These are phyloP conservation scores for Rhamnella rubrinervis DNA, from an alignment of 331 rosid species.

Conservation along the genomic window DNA sequence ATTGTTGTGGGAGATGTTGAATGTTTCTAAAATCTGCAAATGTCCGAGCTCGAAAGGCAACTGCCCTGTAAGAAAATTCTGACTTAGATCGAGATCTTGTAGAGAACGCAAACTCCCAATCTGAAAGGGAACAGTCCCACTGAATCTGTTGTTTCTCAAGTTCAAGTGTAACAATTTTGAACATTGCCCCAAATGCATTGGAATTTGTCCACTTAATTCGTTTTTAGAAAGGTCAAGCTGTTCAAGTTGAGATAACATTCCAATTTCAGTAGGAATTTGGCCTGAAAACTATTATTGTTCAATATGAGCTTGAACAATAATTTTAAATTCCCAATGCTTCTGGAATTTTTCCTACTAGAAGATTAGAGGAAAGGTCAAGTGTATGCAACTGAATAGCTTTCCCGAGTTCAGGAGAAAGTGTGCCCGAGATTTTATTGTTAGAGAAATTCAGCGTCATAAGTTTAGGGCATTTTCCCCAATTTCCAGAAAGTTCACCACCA, in stretches of 20 bases:
- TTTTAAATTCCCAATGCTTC: slow-evolving; percentile 29
- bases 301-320: slow-evolving; percentile 12
- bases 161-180: slow-evolving; percentile 19
- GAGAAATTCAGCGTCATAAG: slow-evolving; percentile 35
- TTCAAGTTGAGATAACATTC: slow-evolving; percentile 12
- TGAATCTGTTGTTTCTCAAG: slow-evolving; percentile 37
- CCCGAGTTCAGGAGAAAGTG: slow-evolving; percentile 29
- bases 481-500: neutral
- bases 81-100: slow-evolving; percentile 26
- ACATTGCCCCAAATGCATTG: slow-evolving; percentile 3
- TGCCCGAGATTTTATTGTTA: slow-evolving; percentile 46
- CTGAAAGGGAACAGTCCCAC: slow-evolving; percentile 26
- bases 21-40: slow-evolving; percentile 13
- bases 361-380: slow-evolving; percentile 36
- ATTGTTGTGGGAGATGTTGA: slow-evolving; percentile 44
- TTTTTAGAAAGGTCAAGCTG: slow-evolving; percentile 28
- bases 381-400: slow-evolving; percentile 11
- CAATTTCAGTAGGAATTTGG: slow-evolving; percentile 24
- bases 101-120: slow-evolving; percentile 22
- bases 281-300: slow-evolving; percentile 30
- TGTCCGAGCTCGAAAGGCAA: slow-evolving; percentile 30
- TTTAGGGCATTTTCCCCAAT: slow-evolving; percentile 11
- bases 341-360: slow-evolving; percentile 38
- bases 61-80: slow-evolving; percentile 12
- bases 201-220: slow-evolving; percentile 29